A percentile compares a stretch with the other conserved stretches of the same genome.
These are phyloP conservation scores for Funneliformis geosporum DNA, from an alignment of 192 early-diverging fungal genomes.

Conservation along the genomic window DNA sequence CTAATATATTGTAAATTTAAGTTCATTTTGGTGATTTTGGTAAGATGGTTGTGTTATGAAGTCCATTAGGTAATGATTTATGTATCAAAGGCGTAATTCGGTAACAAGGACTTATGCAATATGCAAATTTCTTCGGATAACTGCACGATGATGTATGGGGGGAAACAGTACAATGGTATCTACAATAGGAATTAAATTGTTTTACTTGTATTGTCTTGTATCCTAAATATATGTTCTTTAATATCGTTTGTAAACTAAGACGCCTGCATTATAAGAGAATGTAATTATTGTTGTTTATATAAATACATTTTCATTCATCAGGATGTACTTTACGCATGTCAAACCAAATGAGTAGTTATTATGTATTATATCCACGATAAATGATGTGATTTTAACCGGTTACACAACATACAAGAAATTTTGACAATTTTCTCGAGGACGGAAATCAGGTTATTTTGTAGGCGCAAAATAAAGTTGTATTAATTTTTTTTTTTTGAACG, in stretches of 20 bases:
- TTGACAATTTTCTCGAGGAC: background rate
- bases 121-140: background rate
- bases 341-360: background rate
- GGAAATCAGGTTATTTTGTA: background rate
- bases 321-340: background rate
- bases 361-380: too few relatives aligned
- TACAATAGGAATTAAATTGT: background rate
- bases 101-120: background rate
- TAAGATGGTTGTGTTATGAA: background rate
- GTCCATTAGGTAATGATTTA: background rate
- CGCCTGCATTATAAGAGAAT: background rate
- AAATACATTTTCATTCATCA: background rate
- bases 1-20: background rate
- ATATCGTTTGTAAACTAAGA: too few relatives aligned
- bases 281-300: background rate
- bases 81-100: background rate
- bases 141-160: background rate
- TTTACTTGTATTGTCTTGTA: background rate
- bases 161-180: background rate
- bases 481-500: background rate
- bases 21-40: background rate
- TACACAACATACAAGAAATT: background rate
- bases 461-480: background rate
- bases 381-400: too few relatives aligned
- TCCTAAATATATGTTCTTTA: background rate